Conservation (phyloP, 1,284 basidiomycete genomes). For the Pseudozyma pruni region DNA sequence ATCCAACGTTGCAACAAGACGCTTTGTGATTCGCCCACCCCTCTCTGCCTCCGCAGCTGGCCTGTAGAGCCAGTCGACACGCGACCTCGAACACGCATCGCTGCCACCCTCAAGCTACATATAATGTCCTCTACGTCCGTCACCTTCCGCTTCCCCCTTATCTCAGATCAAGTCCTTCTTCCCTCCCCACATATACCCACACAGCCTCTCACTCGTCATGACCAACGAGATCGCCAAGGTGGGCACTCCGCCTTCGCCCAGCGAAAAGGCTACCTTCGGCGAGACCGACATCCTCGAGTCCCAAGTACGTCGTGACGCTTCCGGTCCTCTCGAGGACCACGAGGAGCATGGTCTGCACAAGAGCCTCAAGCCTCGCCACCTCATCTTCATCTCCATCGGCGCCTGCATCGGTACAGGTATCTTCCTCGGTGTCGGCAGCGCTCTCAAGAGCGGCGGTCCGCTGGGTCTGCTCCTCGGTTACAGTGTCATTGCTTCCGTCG, state of each 20-base stretch:
- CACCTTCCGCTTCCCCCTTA: background rate
- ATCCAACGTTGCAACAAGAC: background rate
- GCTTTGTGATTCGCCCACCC: background rate
- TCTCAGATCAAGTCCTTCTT: too few species aligned
- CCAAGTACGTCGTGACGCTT: background rate
- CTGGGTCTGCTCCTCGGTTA: slow-evolving; percentile 66
- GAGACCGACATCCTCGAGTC: slow-evolving; percentile 11
- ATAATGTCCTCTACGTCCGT: background rate
- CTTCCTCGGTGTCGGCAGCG: slow-evolving; percentile 80
- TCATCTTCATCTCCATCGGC: slow-evolving; percentile 30
- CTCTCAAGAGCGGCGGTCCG: slow-evolving; percentile 69
- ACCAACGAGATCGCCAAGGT: slow-evolving; percentile 6
- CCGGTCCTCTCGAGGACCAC: slow-evolving; percentile 14
- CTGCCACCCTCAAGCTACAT: too few species aligned
- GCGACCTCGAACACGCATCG: too few species aligned
- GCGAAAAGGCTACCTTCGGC: slow-evolving; percentile 4
- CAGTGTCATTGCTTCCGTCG: slow-evolving; percentile 56
- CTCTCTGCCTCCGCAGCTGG: too few species aligned
- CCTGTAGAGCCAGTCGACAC: too few species aligned
- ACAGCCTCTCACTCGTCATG: background rate
- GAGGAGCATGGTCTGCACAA: slow-evolving; percentile 68
- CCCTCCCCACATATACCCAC: too few species aligned
- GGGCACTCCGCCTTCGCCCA: slow-evolving; percentile 7
- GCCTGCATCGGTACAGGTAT: slow-evolving; percentile 53
- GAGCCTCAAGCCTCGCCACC: slow-evolving; percentile 22